These are phyloP conservation scores for Agastache rugosa DNA, from an alignment of 257 asterid species.

Conservation along the genomic window DNA sequence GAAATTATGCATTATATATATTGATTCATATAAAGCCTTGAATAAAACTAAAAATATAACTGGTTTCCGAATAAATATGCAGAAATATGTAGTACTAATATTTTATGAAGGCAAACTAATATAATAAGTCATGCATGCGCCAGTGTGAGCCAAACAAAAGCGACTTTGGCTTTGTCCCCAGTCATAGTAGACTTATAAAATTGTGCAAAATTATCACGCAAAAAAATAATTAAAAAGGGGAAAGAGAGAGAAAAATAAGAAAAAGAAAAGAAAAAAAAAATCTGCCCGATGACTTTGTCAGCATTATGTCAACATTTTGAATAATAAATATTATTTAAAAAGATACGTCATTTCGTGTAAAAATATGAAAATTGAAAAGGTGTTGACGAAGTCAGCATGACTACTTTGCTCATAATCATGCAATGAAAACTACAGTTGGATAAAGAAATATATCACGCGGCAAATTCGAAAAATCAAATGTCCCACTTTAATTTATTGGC, in stretches of 20 bases:
- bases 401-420: not conserved
- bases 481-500: not conserved
- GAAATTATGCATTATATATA: too few species aligned
- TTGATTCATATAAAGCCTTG: too few species aligned
- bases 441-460: not conserved
- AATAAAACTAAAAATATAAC: too few species aligned
- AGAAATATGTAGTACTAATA: not conserved
- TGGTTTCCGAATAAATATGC: too few species aligned
- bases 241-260: not conserved
- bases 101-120: not conserved
- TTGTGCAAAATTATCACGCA: too few species aligned
- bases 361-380: conserved; percentile 11
- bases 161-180: conserved; percentile 20
- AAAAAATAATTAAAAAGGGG: too few species aligned
- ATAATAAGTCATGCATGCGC: not conserved
- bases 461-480: not conserved
- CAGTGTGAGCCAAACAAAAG: not conserved
- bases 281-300: conserved; percentile 32
- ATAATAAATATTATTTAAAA: not conserved
- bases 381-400: conserved; percentile 30
- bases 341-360: conserved; percentile 1
- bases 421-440: conserved; percentile 18
- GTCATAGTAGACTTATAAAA: conserved; percentile 14
- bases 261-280: not conserved
- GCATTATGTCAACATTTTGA: conserved; percentile 24